A percentile compares a stretch with the other conserved stretches of the same genome.
Conservation (phyloP, 176 grass and related monocot species). For the Ensete glaucum region DNA sequence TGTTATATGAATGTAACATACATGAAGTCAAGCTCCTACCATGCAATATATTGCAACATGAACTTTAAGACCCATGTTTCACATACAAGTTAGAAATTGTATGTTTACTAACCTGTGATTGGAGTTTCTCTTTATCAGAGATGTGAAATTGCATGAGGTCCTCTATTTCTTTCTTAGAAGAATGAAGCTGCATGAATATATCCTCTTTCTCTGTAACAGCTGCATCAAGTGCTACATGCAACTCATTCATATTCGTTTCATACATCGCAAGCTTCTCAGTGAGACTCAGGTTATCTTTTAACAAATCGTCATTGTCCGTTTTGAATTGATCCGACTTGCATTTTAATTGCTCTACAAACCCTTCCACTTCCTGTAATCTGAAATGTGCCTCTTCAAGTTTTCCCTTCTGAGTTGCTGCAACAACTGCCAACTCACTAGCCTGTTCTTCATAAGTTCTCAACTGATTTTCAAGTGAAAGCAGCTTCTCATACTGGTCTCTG, state of each 20-base stretch:
- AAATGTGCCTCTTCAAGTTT: slow-evolving; percentile 36
- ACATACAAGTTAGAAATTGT: slow-evolving; percentile 7
- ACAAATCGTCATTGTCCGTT: slow-evolving; percentile 49
- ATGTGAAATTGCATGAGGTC: slow-evolving; percentile 34
- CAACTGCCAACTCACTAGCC: slow-evolving; percentile 38
- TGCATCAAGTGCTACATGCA: background rate
- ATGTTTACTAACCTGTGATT: slow-evolving; percentile 54
- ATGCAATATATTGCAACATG: background rate
- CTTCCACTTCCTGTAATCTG: slow-evolving; percentile 38
- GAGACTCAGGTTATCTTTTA: slow-evolving; percentile 41
- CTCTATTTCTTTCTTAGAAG: slow-evolving; percentile 37
- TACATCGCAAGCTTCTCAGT: slow-evolving; percentile 36
- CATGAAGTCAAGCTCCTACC: background rate
- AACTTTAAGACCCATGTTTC: background rate
- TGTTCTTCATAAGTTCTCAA: slow-evolving; percentile 61
- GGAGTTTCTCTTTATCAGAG: slow-evolving; percentile 39
- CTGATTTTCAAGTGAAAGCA: slow-evolving; percentile 69
- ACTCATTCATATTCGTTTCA: slow-evolving; percentile 58
- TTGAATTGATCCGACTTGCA: slow-evolving; percentile 32
- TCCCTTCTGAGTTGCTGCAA: slow-evolving; percentile 38
- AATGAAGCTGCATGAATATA: slow-evolving; percentile 1
- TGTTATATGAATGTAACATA: slow-evolving; percentile 14
- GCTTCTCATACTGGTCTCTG: slow-evolving; percentile 58
- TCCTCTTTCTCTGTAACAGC: no score
- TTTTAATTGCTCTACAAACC: slow-evolving; percentile 37